These are phyloP conservation scores for Quercus glauca DNA, from an alignment of 306 rosid genomes.

Conservation along the genomic window DNA sequence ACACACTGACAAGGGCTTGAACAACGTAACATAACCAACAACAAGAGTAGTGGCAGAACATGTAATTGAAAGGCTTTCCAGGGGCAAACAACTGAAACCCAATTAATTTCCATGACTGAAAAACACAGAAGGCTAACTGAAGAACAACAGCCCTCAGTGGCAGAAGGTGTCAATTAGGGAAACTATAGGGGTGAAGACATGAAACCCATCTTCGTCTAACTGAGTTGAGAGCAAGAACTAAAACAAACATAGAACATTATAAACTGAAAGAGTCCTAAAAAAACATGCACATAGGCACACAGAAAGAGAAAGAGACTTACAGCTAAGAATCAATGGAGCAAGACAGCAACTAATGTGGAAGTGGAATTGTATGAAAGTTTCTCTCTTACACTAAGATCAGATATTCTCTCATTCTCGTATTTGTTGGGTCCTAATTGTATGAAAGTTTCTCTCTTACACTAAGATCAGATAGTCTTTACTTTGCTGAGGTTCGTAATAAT, in stretches of 20 bases:
- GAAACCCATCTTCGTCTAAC: constrained; percentile 21
- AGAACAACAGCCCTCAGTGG: constrained; percentile 18
- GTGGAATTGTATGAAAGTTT: not conserved
- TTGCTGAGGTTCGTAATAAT: not conserved
- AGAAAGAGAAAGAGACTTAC: constrained; percentile 23
- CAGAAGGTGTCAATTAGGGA: constrained; percentile 17
- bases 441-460: too few relatives aligned
- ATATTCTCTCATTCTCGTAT: not conserved
- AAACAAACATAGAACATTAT: not conserved
- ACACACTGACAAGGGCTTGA: constrained; percentile 40
- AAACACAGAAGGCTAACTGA: constrained; percentile 20
- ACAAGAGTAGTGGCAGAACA: constrained; percentile 31
- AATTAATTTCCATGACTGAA: constrained; percentile 36
- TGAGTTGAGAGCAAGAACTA: not conserved
- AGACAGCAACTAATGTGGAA: not conserved
- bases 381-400: not conserved
- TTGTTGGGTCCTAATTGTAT: too few relatives aligned
- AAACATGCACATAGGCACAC: too few relatives aligned
- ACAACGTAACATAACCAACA: constrained; percentile 30
- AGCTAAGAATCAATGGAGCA: not conserved
- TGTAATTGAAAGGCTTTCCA: constrained; percentile 22
- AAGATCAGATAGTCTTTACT: too few relatives aligned
- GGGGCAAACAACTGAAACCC: constrained; percentile 25
- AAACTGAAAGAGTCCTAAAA: not conserved
- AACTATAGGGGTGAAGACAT: not conserved